Evolutionary conservation across 1,139 yeast species (phyloP), one percentile per base, ranked within the genome.

Genomic region (Protomyces lactucae-debilis): DNA sequence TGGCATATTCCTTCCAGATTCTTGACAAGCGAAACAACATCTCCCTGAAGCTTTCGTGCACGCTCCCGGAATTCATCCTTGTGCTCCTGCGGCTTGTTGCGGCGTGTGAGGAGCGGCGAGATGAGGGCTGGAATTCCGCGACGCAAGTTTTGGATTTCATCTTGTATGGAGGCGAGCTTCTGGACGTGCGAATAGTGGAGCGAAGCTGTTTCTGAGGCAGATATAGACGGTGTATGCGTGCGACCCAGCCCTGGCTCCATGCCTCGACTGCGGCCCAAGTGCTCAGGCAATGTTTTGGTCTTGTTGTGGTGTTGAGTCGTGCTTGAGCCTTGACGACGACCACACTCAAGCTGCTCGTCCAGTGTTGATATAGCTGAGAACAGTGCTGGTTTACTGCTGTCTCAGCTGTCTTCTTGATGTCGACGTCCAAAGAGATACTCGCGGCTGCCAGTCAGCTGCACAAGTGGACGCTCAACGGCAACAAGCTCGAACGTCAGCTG

Each of bases 71-170:
- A 59, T n/a, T 52, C 63, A 25, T 23, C 35, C 51, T 57, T 53
- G 8, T 39, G 48, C 28, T 57, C 61, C 23, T 14, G 25, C 2
- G 48, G 16, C 37, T 46, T 45, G 9, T 51, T 40, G 10, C 43
- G 18, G 14, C 56, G 39, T n/a, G 35, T 52, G 32, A 59, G 16
- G 4, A 59, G 57, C 23, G 63, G 63, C 21, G 63, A 52, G 4
- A 59, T 46, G 45, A 59, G 63, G 8, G 57, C 56, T 14, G 63
- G 63, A 28, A 59, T 59, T 23, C 53, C 56, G 57, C 43, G 21
- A 4, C 63, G 56, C 21, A 59, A 57, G n/a, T 40, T 36, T 8
- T 39, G 57, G 21, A 59, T 59, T 32, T 59, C 63, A 9, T 14
- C 52, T 23, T 59, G 56, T 25, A 59, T 21, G 14, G 25, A 23